Base-by-base conservation (phyloP, 306 rosid species). In the Rubus parviflorus region DNA sequence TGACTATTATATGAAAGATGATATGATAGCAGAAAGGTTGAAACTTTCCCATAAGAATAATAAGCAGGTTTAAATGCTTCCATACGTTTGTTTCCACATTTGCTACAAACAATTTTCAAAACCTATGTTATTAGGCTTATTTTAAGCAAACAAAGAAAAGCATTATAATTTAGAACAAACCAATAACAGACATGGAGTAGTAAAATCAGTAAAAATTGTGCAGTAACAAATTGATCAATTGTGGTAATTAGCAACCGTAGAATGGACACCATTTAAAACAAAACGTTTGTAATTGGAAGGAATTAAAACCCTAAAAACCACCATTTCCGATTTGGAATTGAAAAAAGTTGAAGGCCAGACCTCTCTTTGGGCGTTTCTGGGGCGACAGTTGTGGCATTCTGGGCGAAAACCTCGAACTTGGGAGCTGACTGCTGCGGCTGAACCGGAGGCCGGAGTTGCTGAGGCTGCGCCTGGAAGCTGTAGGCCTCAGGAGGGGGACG, bases 311-410 rank as follows among this genome's bases (percentile, higher is more conserved):
- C 68, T 58, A 58, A 8, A 74, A 43, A 7, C 30, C 51, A 20
- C 53, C 25, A 54, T 73, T 56, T 41, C 52, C 9, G 49, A 41
- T 40, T 72, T 72, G 14, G 9, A 73, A 38, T 3, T 7, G 38
- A 4, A 4, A 6, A 57, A 76, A 64, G 38, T 17, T 8, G 81
- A 82, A 82, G 77, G 54, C 8, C 35, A 0, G 37, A 91, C 97
- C 90, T 91, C 78, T 87, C 86, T 80, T 83, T 85, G 48, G 88
- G 81, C 1, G 73, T 37, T 74, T 77, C 81, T 30, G 88, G 68
- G 70, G 88, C 30, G 35, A 72, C 70, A 5, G 70, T 8, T 14
- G 81, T 0, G 75, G 79, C 79, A 70, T 77, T 72, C 19, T 72
- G 85, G 13, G 64, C 8, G 54, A 76, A 76, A 52, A 58, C 51